Conservation (phyloP, 1,284 basidiomycete species). For the Melanopsichium pennsylvanicum region DNA sequence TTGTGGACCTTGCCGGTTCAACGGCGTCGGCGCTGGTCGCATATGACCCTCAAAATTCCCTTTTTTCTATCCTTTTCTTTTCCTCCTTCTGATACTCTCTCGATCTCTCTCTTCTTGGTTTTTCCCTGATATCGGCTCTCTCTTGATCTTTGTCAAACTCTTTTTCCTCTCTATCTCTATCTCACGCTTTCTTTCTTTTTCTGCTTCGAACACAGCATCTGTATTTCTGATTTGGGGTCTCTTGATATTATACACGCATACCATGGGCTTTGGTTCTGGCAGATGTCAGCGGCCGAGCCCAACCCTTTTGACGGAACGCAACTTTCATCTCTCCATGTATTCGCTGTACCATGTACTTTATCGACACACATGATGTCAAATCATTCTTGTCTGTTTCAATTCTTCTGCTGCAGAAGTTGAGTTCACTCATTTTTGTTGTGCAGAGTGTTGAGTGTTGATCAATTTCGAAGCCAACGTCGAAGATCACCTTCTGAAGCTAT, state of each 20-base stretch:
- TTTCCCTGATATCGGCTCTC: too few relatives aligned
- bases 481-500: too few relatives aligned
- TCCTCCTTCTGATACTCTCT: too few relatives aligned
- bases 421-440: too few relatives aligned
- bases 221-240: conserved; percentile 17
- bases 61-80: neutral
- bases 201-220: conserved; percentile 7
- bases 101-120: neutral
- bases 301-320: conserved; percentile 22
- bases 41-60: too few relatives aligned
- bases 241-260: conserved; percentile 40
- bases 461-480: too few relatives aligned
- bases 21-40: too few relatives aligned
- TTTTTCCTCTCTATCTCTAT: conserved; percentile 6
- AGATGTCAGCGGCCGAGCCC: conserved; percentile 4
- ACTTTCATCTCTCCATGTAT: neutral
- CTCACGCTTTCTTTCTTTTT: neutral
- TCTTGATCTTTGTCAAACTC: conserved; percentile 1
- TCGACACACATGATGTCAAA: neutral
- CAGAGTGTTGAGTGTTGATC: too few relatives aligned
- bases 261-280: conserved; percentile 1
- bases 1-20: too few relatives aligned
- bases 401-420: too few relatives aligned
- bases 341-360: conserved; percentile 15
- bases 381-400: neutral